phyloP scores from a whole-genome alignment of 2,329 filamentous ascomycete genomes.

The Aspergillus brunneoviolaceus region DNA sequence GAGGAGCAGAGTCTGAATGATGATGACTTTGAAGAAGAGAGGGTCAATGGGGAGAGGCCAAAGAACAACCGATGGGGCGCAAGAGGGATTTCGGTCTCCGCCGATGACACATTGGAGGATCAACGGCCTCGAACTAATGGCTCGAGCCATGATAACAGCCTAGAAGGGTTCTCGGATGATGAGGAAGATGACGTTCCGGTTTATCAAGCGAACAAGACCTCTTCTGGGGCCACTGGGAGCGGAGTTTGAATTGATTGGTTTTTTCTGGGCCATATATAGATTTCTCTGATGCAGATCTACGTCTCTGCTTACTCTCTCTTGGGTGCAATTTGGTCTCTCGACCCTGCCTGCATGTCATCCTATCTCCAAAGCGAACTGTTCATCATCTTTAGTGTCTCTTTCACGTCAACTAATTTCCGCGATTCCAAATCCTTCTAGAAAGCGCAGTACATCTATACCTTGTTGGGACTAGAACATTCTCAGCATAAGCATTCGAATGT shows the following conservation, averaged over 20 bases:
- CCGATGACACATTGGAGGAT: constrained; percentile 51
- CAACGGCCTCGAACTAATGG: constrained; percentile 17
- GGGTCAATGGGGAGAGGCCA: constrained; percentile 24
- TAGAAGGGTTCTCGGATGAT: constrained; percentile 25
- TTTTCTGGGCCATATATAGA: constrained; percentile 8
- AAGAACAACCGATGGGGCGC: constrained; percentile 54
- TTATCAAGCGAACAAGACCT: constrained; percentile 3
- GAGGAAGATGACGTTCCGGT: constrained; percentile 17
- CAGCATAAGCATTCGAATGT: neutral
- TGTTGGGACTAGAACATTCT: neutral
- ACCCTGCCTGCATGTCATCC: neutral
- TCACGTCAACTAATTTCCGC: neutral
- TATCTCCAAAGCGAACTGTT: neutral
- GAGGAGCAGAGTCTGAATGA: constrained; percentile 40
- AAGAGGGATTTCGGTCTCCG: constrained; percentile 59
- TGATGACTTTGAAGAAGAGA: constrained; percentile 29
- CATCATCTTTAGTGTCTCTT: neutral
- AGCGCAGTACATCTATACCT: constrained; percentile 1
- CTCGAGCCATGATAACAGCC: constrained; percentile 10
- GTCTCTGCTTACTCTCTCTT: neutral
- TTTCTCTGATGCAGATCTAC: constrained; percentile 5
- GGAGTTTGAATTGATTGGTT: constrained; percentile 1
- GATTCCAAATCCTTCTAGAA: constrained; percentile 2
- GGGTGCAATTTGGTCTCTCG: neutral
- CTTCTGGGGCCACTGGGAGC: constrained; percentile 8